phyloP scores from a whole-genome alignment of 2,329 filamentous ascomycete species.

The Claviceps africana region DNA sequence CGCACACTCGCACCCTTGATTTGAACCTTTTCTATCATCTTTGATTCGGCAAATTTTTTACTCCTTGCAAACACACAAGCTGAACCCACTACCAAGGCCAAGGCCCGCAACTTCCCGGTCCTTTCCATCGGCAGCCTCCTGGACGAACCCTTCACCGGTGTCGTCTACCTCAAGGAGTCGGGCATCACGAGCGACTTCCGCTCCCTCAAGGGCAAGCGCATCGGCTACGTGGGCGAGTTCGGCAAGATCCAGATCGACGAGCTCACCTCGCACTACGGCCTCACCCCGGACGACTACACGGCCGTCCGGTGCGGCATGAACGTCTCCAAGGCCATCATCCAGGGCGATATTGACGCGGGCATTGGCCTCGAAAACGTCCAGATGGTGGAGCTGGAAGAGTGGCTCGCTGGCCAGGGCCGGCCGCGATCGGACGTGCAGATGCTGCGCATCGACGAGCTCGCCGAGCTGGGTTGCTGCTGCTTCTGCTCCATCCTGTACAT shows the following conservation, averaged over 20 bases:
- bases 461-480: slow-evolving; percentile 69
- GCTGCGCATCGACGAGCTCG: slow-evolving; percentile 69
- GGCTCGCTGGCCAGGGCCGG: slow-evolving; percentile 50
- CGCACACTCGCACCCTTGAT: no score
- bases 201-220: slow-evolving; percentile 60
- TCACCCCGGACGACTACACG: slow-evolving; percentile 59
- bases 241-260: slow-evolving; percentile 78
- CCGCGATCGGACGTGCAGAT: slow-evolving; percentile 58
- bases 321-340: slow-evolving; percentile 61
- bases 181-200: slow-evolving; percentile 64
- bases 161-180: slow-evolving; percentile 60
- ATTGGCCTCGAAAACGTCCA: slow-evolving; percentile 70
- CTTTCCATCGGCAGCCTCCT: slow-evolving; percentile 60
- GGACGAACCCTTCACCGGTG: slow-evolving; percentile 67
- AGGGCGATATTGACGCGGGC: slow-evolving; percentile 58
- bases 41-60: no score
- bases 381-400: slow-evolving; percentile 70
- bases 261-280: slow-evolving; percentile 63
- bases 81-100: slow-evolving; percentile 35
- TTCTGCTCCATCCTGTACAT: slow-evolving; percentile 76
- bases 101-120: slow-evolving; percentile 61
- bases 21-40: no score
- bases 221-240: slow-evolving; percentile 70
- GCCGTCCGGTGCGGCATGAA: slow-evolving; percentile 73
- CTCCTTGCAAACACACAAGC: not conserved